Conservation (phyloP, 192 early-diverging fungal genomes). For the Entomortierella parvispora region DNA sequence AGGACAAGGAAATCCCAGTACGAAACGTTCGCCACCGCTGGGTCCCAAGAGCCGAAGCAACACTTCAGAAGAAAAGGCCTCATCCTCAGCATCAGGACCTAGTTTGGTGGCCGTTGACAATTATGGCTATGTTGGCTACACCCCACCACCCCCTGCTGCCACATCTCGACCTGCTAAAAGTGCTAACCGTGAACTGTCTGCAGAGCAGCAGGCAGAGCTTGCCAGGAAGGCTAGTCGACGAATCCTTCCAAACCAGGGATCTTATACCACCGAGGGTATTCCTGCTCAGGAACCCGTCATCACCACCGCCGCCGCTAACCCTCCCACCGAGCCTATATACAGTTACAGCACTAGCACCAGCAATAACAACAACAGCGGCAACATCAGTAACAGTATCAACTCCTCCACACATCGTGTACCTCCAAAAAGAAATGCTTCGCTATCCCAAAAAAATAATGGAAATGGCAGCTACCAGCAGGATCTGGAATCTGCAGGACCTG, state of each 20-base stretch:
- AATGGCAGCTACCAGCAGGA: no score
- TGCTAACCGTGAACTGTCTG: conserved; percentile 17
- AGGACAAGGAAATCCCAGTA: not conserved
- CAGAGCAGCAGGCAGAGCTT: conserved; percentile 46
- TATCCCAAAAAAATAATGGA: conserved; percentile 23
- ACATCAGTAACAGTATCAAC: not conserved
- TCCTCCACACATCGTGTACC: not conserved
- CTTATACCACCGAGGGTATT: conserved; percentile 40
- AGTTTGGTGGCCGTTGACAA: conserved; percentile 2
- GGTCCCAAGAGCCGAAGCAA: conserved; percentile 18
- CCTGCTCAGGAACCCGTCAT: conserved; percentile 7
- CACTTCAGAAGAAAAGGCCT: conserved; percentile 3
- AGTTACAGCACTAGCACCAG: not conserved
- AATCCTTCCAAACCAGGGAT: conserved; percentile 47
- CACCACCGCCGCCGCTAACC: not conserved
- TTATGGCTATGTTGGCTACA: conserved; percentile 29
- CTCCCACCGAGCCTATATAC: not conserved
- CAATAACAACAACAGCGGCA: not conserved
- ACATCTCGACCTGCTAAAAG: conserved; percentile 24
- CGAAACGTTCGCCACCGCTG: conserved; percentile 32
- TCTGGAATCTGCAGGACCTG: not conserved
- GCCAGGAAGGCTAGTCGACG: conserved; percentile 46
- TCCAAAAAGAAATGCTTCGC: conserved; percentile 32
- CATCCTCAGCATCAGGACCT: not conserved
- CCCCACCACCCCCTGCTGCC: conserved; percentile 36